Percentiles rank a stretch among this genome's conserved stretches.
Evolutionary conservation across 192 early-diverging fungal species (phyloP).

Genomic region (Backusella liffmaniae): DNA sequence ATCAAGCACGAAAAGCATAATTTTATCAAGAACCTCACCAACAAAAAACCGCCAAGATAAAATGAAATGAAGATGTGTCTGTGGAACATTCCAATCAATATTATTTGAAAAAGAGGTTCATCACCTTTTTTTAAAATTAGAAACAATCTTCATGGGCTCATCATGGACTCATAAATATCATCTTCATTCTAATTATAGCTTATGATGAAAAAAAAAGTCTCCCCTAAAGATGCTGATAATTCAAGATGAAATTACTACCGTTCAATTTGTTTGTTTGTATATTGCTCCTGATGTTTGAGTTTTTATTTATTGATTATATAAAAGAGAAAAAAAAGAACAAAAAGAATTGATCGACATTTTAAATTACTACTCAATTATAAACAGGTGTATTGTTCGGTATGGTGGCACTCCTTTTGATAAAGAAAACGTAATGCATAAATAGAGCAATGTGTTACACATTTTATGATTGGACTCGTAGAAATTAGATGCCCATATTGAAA

Average conservation of each 20-base stretch:
- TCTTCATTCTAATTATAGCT: neutral
- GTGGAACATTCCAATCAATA: neutral
- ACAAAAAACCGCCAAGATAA: neutral
- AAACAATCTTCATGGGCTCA: neutral
- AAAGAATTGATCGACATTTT: neutral
- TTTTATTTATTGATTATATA: neutral
- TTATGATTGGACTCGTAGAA: neutral
- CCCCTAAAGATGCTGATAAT: neutral
- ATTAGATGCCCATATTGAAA: neutral
- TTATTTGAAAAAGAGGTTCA: neutral
- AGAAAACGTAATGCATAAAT: neutral
- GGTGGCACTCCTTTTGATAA: neutral
- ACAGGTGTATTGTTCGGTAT: neutral
- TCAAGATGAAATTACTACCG: too few relatives aligned
- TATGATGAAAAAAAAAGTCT: neutral
- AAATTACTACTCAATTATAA: neutral
- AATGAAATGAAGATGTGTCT: neutral
- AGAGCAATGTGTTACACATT: neutral
- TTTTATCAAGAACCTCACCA: neutral
- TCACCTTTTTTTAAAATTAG: neutral
- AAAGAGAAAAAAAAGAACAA: neutral
- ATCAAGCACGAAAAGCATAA: neutral
- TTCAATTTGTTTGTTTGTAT: neutral
- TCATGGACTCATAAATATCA: neutral
- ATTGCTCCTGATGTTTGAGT: neutral